Evolutionary conservation across 805 yeast species (phyloP), one percentile per base, ranked within the genome.

Genomic region (Saccharomyces paradoxus): DNA sequence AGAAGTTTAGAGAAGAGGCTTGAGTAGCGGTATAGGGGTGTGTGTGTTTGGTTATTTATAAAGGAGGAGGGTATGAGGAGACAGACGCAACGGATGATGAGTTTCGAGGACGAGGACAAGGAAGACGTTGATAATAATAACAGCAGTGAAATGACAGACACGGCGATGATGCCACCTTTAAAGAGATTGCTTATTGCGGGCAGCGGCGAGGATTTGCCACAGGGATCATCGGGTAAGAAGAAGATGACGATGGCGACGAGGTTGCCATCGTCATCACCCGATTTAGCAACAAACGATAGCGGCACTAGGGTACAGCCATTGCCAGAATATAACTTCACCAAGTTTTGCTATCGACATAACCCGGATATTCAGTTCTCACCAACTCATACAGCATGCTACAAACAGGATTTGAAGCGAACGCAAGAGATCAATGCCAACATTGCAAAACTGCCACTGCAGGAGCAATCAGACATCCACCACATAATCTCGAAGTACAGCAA

Each of bases 291-390:
- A 21, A 51, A 30, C 29, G 44, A 50, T 22, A 17, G 44, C 49
- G 31, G 29, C 7, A 37, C 24, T 8, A 37, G 44, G 44, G 44
- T 37, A 10, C 44, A 37, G 44, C 44, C 44, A 17, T 54, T 64
- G 44, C 73, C 73, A 22, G 60, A 63, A 50, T 85, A 79, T 59
- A 79, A 81, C 61, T 80, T 77, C 64, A 86, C 83, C 61, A 78
- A 79, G 60, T 92, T 81, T 71, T 92, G 99, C 67, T 92, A 92
- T 70, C 76, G 98, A 52, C 99, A 92, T 70, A 89, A 92, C 65
- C 98, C 98, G 2, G 91, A 89, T 54, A 78, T 88, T 48, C 82
- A 83, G 49, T 82, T 89, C 64, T 57, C 66, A 1, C 58, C 65
- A 10, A 62, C 63, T 12, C 62, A 61, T 41, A 63, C 63, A 12